Conservation (phyloP, 352 stramenopile species). For the Globisporangium perplexum region DNA sequence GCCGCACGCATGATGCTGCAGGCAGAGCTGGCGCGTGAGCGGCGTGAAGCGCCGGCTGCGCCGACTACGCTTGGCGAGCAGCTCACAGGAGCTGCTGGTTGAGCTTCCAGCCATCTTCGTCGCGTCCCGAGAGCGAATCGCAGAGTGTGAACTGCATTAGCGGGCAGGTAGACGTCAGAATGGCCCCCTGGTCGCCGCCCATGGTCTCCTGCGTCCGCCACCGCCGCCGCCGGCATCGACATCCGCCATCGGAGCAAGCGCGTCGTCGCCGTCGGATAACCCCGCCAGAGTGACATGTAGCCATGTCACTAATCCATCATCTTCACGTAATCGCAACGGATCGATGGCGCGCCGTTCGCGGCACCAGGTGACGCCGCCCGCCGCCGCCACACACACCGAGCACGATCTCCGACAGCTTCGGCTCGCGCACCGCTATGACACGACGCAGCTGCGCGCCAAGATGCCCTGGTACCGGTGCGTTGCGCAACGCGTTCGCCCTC, state of each 20-base stretch:
- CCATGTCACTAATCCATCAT: not conserved
- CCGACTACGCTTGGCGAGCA: not conserved
- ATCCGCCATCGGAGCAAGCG: not conserved
- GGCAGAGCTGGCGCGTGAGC: conserved; percentile 11
- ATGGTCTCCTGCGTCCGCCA: too few relatives aligned
- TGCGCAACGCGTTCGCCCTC: not conserved
- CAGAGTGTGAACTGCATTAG: not conserved
- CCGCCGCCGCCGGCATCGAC: too few relatives aligned
- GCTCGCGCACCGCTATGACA: conserved; percentile 16
- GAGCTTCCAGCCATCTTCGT: not conserved
- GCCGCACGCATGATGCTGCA: conserved; percentile 14
- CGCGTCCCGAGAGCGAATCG: not conserved
- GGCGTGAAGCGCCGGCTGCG: conserved; percentile 12
- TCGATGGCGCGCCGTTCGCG: not conserved
- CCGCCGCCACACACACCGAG: not conserved
- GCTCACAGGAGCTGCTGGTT: not conserved
- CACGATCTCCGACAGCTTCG: conserved; percentile 14
- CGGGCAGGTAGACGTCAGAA: not conserved
- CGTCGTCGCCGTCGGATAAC: not conserved
- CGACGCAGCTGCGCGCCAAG: conserved; percentile 19
- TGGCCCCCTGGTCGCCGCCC: not conserved
- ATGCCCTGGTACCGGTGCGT: conserved; percentile 68
- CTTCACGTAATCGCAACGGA: too few relatives aligned
- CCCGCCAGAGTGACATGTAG: not conserved
- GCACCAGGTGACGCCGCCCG: not conserved